Percentiles rank a stretch among this genome's conserved stretches.
phyloP scores from a whole-genome alignment of 805 yeast species.

The Kodamaea laetipori region DNA sequence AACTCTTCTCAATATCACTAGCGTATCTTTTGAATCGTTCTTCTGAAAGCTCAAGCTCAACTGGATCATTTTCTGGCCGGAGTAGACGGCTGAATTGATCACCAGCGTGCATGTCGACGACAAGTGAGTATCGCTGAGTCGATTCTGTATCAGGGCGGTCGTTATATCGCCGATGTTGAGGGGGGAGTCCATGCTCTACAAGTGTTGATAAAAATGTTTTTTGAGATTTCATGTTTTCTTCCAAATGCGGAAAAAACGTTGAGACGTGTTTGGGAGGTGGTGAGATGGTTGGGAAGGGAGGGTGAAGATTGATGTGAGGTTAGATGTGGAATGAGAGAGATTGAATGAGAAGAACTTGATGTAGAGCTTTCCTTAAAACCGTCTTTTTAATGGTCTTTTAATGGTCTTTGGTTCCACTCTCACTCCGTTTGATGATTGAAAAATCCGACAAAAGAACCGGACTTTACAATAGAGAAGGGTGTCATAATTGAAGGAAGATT shows the following conservation, averaged over 20 bases:
- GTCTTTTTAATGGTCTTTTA: background rate
- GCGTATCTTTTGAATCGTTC: conserved; percentile 10
- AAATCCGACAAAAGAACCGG: too few relatives aligned
- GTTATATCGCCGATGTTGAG: conserved; percentile 44
- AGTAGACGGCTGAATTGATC: conserved; percentile 33
- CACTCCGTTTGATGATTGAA: too few relatives aligned
- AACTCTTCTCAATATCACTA: conserved; percentile 39
- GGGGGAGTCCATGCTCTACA: conserved; percentile 47
- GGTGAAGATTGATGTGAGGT: background rate
- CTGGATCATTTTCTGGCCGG: conserved; percentile 42
- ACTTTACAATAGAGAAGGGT: too few relatives aligned
- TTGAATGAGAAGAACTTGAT: background rate
- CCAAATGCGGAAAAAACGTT: conserved; percentile 7
- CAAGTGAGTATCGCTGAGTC: conserved; percentile 39
- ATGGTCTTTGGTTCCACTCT: background rate
- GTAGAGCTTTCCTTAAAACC: background rate
- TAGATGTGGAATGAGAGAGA: background rate
- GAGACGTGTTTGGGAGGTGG: conserved; percentile 1
- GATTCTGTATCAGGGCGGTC: conserved; percentile 39
- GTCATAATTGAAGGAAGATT: too few relatives aligned
- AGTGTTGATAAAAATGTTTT: conserved; percentile 4
- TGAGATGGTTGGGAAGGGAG: background rate
- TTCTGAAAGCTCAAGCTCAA: conserved; percentile 23
- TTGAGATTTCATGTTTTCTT: conserved; percentile 3
- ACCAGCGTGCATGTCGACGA: conserved; percentile 22